These are phyloP conservation scores for Fusarium sp. DNA, from an alignment of 2,329 filamentous ascomycete species.

Conservation along the genomic window DNA sequence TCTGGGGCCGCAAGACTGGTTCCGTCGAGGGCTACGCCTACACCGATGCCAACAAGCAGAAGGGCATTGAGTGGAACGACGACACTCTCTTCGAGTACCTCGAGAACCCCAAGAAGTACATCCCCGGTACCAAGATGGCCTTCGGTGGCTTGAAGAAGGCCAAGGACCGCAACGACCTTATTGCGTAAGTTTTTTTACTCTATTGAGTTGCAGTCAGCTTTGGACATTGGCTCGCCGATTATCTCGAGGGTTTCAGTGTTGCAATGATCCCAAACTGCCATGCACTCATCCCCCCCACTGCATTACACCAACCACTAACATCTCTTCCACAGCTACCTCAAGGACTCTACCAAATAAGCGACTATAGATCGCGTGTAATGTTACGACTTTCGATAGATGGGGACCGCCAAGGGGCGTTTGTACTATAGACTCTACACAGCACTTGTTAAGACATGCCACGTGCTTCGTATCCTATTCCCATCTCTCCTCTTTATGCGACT, in stretches of 20 bases:
- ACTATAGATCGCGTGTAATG: constrained; percentile 46
- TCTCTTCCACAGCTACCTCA: constrained; percentile 65
- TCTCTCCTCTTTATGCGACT: constrained; percentile 49
- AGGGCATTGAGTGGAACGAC: constrained; percentile 90
- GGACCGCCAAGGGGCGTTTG: constrained; percentile 47
- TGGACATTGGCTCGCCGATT: not conserved
- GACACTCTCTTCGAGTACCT: constrained; percentile 94
- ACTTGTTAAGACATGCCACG: constrained; percentile 44
- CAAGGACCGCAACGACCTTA: constrained; percentile 99
- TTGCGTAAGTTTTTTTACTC: constrained; percentile 75
- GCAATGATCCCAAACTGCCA: not conserved
- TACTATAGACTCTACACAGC: constrained; percentile 52
- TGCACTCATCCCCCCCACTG: not conserved
- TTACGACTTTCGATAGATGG: constrained; percentile 51
- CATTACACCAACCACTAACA: constrained; percentile 36
- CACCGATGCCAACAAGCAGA: constrained; percentile 99
- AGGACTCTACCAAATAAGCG: constrained; percentile 75
- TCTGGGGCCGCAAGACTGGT: constrained; percentile 96
- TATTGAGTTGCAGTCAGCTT: not conserved
- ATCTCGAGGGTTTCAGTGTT: not conserved
- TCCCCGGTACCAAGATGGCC: constrained; percentile 99
- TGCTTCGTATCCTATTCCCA: constrained; percentile 47
- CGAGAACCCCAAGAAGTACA: constrained; percentile 99
- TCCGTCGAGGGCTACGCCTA: constrained; percentile 93
- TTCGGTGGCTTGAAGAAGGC: constrained; percentile 99